These are phyloP conservation scores for Mrakia gelida DNA, from an alignment of 768 basidiomycete species.

Conservation along the genomic window DNA sequence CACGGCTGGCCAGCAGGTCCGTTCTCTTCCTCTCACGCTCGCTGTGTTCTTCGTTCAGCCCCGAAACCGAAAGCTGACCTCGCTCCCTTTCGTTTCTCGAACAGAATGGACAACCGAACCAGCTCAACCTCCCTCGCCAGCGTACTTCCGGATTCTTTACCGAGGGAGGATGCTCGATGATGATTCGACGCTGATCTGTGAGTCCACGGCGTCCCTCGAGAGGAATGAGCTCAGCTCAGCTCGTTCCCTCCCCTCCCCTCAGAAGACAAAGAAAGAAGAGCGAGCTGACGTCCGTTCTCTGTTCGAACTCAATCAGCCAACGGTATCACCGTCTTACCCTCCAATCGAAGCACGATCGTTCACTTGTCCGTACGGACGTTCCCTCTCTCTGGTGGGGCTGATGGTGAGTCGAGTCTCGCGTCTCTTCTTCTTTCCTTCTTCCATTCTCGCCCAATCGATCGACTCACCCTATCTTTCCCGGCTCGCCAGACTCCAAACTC, in stretches of 20 bases:
- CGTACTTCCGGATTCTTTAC: conserved; percentile 27
- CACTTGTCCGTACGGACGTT: conserved; percentile 23
- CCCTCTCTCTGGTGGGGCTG: neutral
- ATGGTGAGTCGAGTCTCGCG: neutral
- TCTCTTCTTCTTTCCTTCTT: neutral
- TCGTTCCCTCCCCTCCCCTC: no score
- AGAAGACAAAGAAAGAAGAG: neutral
- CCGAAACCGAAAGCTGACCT: no score
- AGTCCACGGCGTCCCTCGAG: neutral
- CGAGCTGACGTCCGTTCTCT: neutral
- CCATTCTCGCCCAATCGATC: neutral
- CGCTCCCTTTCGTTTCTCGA: neutral
- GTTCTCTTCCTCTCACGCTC: neutral
- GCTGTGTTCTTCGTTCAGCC: neutral
- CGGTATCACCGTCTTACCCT: neutral
- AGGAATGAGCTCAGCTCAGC: neutral
- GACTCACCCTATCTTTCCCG: neutral
- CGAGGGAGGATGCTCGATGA: conserved; percentile 29
- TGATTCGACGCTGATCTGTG: conserved; percentile 24
- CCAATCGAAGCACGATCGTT: conserved; percentile 16
- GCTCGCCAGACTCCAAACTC: conserved; percentile 5
- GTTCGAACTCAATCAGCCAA: neutral
- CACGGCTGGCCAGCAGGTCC: conserved; percentile 24
- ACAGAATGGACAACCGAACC: conserved; percentile 26
- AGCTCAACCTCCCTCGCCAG: conserved; percentile 14